Evolutionary conservation across 345 rosid species (phyloP), one percentile per base, ranked within the genome.

Genomic region (Mercurialis annua): DNA sequence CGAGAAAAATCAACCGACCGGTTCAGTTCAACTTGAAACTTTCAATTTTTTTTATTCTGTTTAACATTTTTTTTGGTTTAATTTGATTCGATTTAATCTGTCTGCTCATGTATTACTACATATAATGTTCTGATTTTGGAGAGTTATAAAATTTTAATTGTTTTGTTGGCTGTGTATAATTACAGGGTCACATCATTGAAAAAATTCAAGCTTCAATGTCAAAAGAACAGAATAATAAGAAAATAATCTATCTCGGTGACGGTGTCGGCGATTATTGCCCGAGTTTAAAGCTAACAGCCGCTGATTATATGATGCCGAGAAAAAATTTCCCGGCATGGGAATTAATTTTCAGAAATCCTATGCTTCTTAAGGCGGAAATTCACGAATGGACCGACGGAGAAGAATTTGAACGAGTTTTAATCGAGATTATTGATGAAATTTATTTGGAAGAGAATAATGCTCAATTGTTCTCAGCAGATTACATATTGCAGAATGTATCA

Each of bases 201-300:
- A 88, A 85, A 74, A 87, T 92, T 46, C 85, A 85, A 77, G 85
- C 84, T 43, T 81, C 87, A 4, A 6, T 85, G 9, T 24, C 79
- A 14, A 75, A 81, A 2, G 89, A 84, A 47, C 92, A 72, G 4
- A 82, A 66, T 48, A 80, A 8, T 14, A 40, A 76, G 29, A 84
- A 78, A 62, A 83, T 93, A 30, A 78, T 90, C 11, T 93, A 93
- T 56, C 81, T 88, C 9, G 98, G 98, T 24, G 96, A 93, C 66
- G 98, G 98, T 9, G 70, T 44, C 4, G 96, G 92, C 0, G 98
- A 93, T 72, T 93, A 83, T 71, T 93, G 98, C 65, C 96, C 97
- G 0, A 82, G 82, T 69, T 70, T 93, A 77, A 90, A 77, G 80
- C 94, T 93, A 3, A 60, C 40, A 5, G 69, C 82, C 12, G 60